These are phyloP conservation scores for Penicillium sclerotiorum DNA, from an alignment of 2,329 filamentous ascomycete species.

Conservation along the genomic window DNA sequence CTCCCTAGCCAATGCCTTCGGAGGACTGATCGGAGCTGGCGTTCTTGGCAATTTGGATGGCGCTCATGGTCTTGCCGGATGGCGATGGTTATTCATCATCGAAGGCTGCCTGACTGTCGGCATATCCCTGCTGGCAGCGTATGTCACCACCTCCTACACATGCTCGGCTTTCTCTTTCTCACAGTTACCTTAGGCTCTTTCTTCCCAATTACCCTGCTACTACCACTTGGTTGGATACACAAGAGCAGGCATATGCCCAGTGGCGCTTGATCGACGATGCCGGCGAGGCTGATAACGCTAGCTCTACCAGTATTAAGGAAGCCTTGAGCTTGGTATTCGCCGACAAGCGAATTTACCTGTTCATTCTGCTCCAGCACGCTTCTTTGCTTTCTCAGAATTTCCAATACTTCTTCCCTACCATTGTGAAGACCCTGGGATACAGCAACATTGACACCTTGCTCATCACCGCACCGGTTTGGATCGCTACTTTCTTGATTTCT, in stretches of 20 bases:
- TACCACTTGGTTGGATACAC: slow-evolving; percentile 54
- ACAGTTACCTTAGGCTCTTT: slow-evolving; percentile 28
- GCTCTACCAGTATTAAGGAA: slow-evolving; percentile 44
- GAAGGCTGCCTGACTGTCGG: slow-evolving; percentile 52
- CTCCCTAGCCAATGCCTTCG: slow-evolving; percentile 55
- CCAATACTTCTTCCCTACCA: slow-evolving; percentile 67
- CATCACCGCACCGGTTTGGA: slow-evolving; percentile 57
- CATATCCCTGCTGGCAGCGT: slow-evolving; percentile 41
- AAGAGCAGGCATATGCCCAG: slow-evolving; percentile 57
- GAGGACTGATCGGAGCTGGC: slow-evolving; percentile 54
- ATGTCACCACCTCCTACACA: slow-evolving; percentile 23
- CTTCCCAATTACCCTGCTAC: slow-evolving; percentile 57
- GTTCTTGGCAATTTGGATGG: slow-evolving; percentile 43
- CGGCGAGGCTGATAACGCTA: slow-evolving; percentile 47
- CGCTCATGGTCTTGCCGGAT: slow-evolving; percentile 43
- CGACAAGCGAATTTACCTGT: slow-evolving; percentile 39
- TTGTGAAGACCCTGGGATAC: slow-evolving; percentile 64
- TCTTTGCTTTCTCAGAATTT: slow-evolving; percentile 58
- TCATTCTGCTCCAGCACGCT: slow-evolving; percentile 53
- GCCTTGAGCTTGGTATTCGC: slow-evolving; percentile 47
- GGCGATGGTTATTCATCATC: slow-evolving; percentile 62
- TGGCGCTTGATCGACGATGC: slow-evolving; percentile 56
- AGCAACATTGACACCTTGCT: slow-evolving; percentile 49
- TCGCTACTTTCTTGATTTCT: slow-evolving; percentile 57
- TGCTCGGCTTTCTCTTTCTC: neutral